A percentile compares a stretch with the other conserved stretches of the same genome.
These are phyloP conservation scores for Aschersonia sp. DNA, from an alignment of 2,329 filamentous ascomycete genomes.

Conservation along the genomic window DNA sequence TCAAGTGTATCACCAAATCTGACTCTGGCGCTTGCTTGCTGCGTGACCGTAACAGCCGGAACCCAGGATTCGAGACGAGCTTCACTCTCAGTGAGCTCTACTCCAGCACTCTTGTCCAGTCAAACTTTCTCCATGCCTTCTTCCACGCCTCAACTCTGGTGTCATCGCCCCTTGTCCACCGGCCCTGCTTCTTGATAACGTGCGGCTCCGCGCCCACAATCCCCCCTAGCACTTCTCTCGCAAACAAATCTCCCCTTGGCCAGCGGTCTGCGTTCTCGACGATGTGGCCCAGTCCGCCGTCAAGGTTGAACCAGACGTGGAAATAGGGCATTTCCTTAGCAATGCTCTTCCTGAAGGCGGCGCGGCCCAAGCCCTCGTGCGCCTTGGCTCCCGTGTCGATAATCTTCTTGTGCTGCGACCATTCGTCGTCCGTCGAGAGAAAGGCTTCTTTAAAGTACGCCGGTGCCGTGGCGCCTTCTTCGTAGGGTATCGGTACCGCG, in stretches of 20 bases:
- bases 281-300: constrained; percentile 83
- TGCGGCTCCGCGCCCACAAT: constrained; percentile 77
- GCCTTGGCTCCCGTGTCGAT: constrained; percentile 68
- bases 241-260: constrained; percentile 87
- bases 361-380: constrained; percentile 54
- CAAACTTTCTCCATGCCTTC: constrained; percentile 81
- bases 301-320: constrained; percentile 87
- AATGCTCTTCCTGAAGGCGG: constrained; percentile 67
- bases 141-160: constrained; percentile 62
- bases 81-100: not conserved
- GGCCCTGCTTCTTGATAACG: constrained; percentile 77
- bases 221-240: constrained; percentile 78
- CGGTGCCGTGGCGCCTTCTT: constrained; percentile 78
- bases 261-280: constrained; percentile 76
- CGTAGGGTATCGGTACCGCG: constrained; percentile 77
- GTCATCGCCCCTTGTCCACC: constrained; percentile 62
- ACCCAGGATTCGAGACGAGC: not conserved
- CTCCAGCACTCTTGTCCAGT: constrained; percentile 55
- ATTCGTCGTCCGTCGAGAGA: constrained; percentile 75
- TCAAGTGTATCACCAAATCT: too few relatives aligned
- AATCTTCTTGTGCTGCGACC: constrained; percentile 88
- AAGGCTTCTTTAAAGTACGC: constrained; percentile 96
- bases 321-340: constrained; percentile 98
- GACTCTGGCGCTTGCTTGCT: too few relatives aligned
- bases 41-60: too few relatives aligned